Evolutionary conservation across 164 flowering plant species (phyloP), one percentile per base, ranked within the genome.

Genomic region (Chimonanthus salicifolius): DNA sequence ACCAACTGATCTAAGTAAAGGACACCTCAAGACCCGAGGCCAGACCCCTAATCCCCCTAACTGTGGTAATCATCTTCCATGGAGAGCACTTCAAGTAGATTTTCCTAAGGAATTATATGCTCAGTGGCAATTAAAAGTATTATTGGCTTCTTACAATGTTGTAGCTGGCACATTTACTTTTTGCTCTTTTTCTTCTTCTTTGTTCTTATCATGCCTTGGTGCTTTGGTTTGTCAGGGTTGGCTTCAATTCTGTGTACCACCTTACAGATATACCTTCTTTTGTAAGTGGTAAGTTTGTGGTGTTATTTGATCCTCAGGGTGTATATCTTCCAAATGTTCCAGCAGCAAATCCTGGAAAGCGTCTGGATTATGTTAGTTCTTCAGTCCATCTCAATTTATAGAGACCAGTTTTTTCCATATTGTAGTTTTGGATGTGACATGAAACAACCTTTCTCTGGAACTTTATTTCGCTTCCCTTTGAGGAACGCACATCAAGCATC

Each of bases 241-340:
- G 99, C 20, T 94, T 94, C 88, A 94, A 94, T 83, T 94, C 99
- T 5, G 99, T 94, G 70, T 94, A 94, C 79, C 99, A 94, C 80
- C 73, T 94, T 43, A 94, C 99, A 9, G 99, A 94, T 78, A 72
- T 94, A 83, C 99, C 99, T 2, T 94, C 99, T 46, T 94, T 94
- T 76, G 97, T 91, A 70, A 94, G 99, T 83, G 95, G 93, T 46
- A 94, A 92, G 70, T 87, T 91, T 76, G 88, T 89, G 46, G 99
- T 94, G 58, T 72, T 94, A 54, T 94, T 94, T 83, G 99, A 94
- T 86, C 99, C 99, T 33, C 99, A 94, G 79, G 95, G 97, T 11
- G 74, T 79, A 75, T 90, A 86, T 69, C 90, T 94, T 70, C 99
- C 99, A 21, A 89, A 89, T 71, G 84, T 94, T 54, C 90, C 97